Conservation (phyloP, 139 green algal species). For the Gonium pectorale region DNA sequence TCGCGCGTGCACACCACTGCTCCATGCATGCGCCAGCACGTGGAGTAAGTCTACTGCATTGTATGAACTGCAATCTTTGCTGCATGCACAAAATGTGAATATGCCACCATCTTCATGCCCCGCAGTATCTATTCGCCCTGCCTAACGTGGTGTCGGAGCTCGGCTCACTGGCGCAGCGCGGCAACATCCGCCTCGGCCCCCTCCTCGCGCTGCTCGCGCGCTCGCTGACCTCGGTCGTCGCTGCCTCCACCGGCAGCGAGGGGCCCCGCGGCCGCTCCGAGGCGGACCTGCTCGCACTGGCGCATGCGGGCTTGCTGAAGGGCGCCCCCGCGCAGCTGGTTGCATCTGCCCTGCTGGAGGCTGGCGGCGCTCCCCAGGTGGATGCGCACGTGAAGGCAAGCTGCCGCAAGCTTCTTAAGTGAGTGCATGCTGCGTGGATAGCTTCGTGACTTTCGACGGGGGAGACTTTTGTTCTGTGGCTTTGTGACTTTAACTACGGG, state of each 20-base stretch:
- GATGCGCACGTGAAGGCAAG: neutral
- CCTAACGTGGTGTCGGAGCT: conserved; percentile 57
- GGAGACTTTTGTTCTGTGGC: neutral
- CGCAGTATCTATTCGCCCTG: conserved; percentile 40
- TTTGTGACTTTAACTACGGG: too few relatives aligned
- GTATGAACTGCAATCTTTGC: too few relatives aligned
- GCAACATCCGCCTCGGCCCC: conserved; percentile 39
- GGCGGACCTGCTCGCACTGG: conserved; percentile 44
- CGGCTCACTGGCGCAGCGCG: conserved; percentile 40
- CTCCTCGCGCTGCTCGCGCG: conserved; percentile 46
- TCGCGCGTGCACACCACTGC: neutral
- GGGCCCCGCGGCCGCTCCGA: neutral
- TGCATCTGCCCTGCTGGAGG: conserved; percentile 24
- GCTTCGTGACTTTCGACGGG: neutral
- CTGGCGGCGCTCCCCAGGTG: conserved; percentile 8
- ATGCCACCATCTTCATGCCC: neutral
- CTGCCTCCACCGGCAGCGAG: neutral
- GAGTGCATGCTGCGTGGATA: neutral
- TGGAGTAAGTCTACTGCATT: too few relatives aligned
- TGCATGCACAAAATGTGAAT: too few relatives aligned
- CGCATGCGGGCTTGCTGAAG: conserved; percentile 45
- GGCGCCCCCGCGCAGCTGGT: neutral
- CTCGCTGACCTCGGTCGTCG: conserved; percentile 43
- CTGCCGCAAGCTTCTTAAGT: conserved; percentile 30
- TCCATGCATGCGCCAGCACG: too few relatives aligned